Evolutionary conservation across 495 filamentous ascomycete species (phyloP).

Genomic region (Aspergillus diversus): DNA sequence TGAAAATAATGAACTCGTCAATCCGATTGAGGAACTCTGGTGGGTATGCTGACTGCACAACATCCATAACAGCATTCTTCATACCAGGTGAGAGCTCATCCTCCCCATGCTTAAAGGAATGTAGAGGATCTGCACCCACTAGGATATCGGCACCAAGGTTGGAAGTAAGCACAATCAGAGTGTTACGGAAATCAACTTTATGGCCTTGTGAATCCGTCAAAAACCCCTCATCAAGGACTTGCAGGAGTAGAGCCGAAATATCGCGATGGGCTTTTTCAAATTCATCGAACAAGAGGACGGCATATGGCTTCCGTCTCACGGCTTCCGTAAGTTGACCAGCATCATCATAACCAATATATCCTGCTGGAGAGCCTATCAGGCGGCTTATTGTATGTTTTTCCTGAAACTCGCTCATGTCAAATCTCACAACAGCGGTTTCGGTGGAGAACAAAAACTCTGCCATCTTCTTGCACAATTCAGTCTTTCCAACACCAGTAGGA

Average conservation of each 20-base stretch:
- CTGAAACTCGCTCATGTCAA: slow-evolving; percentile 98
- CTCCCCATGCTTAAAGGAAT: slow-evolving; percentile 54
- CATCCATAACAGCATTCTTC: slow-evolving; percentile 82
- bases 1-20: slow-evolving; percentile 96
- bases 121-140: slow-evolving; percentile 46
- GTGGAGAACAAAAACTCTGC: slow-evolving; percentile 92
- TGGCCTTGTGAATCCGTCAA: slow-evolving; percentile 94
- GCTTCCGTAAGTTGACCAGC: slow-evolving; percentile 96
- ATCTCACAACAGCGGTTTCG: slow-evolving; percentile 84
- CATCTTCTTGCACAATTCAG: slow-evolving; percentile 95
- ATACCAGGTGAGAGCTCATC: slow-evolving; percentile 70
- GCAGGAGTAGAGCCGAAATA: slow-evolving; percentile 89
- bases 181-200: slow-evolving; percentile 94
- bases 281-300: slow-evolving; percentile 92
- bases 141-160: slow-evolving; percentile 71
- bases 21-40: slow-evolving; percentile 97
- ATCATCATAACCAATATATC: slow-evolving; percentile 96
- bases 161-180: slow-evolving; percentile 92
- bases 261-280: slow-evolving; percentile 98
- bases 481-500: slow-evolving; percentile 96
- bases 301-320: slow-evolving; percentile 92
- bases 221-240: slow-evolving; percentile 96
- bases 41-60: slow-evolving; percentile 77
- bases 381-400: slow-evolving; percentile 96
- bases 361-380: slow-evolving; percentile 88